These are phyloP conservation scores for Aspergillus saccharolyticus DNA, from an alignment of 495 filamentous ascomycete species.

Conservation along the genomic window DNA sequence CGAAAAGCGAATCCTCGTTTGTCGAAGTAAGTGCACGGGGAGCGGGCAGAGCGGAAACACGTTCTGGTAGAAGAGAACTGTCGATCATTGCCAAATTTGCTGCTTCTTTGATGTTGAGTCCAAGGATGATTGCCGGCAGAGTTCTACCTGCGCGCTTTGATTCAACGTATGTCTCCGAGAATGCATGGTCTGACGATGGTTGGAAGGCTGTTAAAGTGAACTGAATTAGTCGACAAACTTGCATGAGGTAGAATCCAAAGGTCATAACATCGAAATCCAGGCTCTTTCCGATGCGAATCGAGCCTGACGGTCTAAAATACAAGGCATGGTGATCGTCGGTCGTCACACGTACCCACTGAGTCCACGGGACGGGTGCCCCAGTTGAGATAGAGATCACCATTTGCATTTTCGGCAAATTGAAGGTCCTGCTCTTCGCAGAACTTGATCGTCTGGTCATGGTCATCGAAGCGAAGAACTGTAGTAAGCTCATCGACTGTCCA, in stretches of 20 bases:
- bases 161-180: conserved; percentile 47
- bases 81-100: conserved; percentile 45
- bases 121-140: conserved; percentile 46
- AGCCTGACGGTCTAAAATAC: conserved; percentile 1
- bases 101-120: conserved; percentile 46
- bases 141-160: conserved; percentile 46
- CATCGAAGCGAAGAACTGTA: conserved; percentile 65
- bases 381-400: conserved; percentile 49
- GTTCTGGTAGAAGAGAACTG: conserved; percentile 22
- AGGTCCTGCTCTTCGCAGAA: conserved; percentile 70
- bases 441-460: conserved; percentile 59
- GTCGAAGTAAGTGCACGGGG: conserved; percentile 5
- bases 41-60: conserved; percentile 6
- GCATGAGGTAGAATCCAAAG: background rate
- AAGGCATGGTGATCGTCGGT: conserved; percentile 1
- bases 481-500: conserved; percentile 67
- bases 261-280: background rate
- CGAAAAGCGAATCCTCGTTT: conserved; percentile 40
- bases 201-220: conserved; percentile 30
- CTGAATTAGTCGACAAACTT: conserved; percentile 15
- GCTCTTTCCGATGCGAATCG: background rate
- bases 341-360: conserved; percentile 37
- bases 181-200: conserved; percentile 45
- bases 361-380: conserved; percentile 42
- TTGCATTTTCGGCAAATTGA: conserved; percentile 48